Evolutionary conservation across 2,329 filamentous ascomycete genomes (phyloP), one percentile per base, ranked within the genome.

Genomic region (Aurifilum marmelostoma): DNA sequence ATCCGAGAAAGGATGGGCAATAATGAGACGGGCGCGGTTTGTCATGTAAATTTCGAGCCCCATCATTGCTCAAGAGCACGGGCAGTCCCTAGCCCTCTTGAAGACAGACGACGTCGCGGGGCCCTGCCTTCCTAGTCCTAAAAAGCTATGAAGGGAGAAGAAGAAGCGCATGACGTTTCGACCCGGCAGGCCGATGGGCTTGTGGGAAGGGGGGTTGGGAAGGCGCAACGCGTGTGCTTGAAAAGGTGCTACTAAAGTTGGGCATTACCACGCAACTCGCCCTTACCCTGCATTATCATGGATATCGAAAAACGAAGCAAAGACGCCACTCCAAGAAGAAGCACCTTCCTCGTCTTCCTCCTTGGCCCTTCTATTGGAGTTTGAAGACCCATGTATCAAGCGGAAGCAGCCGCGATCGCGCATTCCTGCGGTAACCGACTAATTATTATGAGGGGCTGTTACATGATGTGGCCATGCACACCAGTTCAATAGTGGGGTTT

Each of bases 1-100:
- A 16, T 27, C n/a, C n/a, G 16, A 24, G 41, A 37, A 18, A 47
- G 41, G 39, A 11, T 12, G 47, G n/a, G n/a, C n/a, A n/a, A 24
- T 24, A n/a, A 27, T 60, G 18, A 39, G 58, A 37, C 21, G 37
- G 32, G 32, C n/a, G n/a, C 37, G 32, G 61, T 27, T 54, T 47
- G 41, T 47, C 41, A 43, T 43, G 41, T 47, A 16, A 21, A 7
- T 47, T 43, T 54, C n/a, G 58, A 61, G 47, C 39, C 50, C 61
- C 54, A 63, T 66, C 64, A n/a, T 56, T 27, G 32, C 24, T 9
- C 16, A 62, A 41, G 47, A 9, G 52, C 39, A 56, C 41, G 58
- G 63, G 66, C 63, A 60, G 32, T 56, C 69, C 69, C 60, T 47
- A 63, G 63, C 58, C 63, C 58, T 66, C 58, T 66, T 68, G 69